Evolutionary conservation across 768 basidiomycete genomes (phyloP), one percentile per base, ranked within the genome.

Genomic region (Serendipita sp.): DNA sequence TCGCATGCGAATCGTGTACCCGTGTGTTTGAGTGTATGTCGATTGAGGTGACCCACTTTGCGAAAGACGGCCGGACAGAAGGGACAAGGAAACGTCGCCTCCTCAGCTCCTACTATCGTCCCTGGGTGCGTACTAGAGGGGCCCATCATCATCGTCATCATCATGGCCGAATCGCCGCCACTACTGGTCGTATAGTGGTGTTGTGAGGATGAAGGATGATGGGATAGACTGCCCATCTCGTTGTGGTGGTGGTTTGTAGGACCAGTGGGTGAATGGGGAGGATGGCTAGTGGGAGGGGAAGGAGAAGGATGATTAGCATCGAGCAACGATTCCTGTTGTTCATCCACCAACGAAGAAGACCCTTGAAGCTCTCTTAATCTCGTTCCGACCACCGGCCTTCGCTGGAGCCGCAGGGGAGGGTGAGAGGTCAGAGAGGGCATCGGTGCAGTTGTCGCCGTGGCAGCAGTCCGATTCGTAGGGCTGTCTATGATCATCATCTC

Each of bases 11-110:
- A 58, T 24, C 53, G 53, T 24, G 53, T 58, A 4, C 53, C 53
- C 0, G 53, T 58, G 20, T 58, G 53, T 33, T 58, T 58, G n/a
- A 58, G 33, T 9, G 53, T 58, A 20, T 58, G 53, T 31, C 53
- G 11, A 58, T 58, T 58, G 24, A 58, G 33, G n/a, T 58, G 53
- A 24, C 53, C 53, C 24, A 58, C 53, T 34, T 58, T 58, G 9
- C 31, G 22, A 31, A 58, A 58, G 5, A 58, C 53, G 24, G 53
- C 20, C 24, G 53, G 30, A 58, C 53, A 58, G 33, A 58, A 58
- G 9, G 53, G 53, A 28, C 53, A 58, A 24, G 53, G 53, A 28
- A 58, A 30, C 9, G 33, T 22, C 13, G 53, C 24, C 33, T 58
- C 53, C 9, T 58, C 53, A n/a, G n/a, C n/a, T n/a, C n/a, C n/a